Percentiles rank a stretch among this genome's conserved stretches.
phyloP scores from a whole-genome alignment of 2,329 filamentous ascomycete genomes.

The Paecilomyces fulvus region DNA sequence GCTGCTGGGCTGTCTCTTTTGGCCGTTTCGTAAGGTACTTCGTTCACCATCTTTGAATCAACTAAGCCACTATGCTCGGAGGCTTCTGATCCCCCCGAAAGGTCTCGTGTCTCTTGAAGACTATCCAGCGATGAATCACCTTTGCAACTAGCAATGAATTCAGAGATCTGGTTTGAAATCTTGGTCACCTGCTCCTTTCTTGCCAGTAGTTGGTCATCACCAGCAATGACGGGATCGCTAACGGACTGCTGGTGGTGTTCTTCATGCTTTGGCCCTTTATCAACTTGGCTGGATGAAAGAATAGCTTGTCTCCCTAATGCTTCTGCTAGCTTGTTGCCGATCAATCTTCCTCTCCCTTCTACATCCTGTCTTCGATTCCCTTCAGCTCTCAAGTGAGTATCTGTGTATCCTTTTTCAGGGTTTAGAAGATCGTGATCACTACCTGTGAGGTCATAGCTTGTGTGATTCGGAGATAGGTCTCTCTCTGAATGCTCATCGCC shows the following conservation, averaged over 20 bases:
- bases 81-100: neutral
- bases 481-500: neutral
- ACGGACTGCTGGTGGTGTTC: neutral
- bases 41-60: neutral
- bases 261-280: neutral
- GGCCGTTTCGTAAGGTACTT: neutral
- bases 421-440: neutral
- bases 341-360: neutral
- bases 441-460: neutral
- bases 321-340: neutral
- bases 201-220: neutral
- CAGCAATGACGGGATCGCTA: neutral
- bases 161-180: conserved; percentile 9
- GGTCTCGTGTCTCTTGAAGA: neutral
- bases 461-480: neutral
- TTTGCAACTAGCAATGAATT: conserved; percentile 8
- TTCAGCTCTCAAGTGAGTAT: neutral
- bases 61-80: neutral
- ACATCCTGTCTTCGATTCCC: neutral
- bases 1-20: neutral
- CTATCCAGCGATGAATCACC: neutral
- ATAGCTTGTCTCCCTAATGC: neutral
- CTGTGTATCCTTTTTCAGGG: neutral
- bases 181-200: conserved; percentile 3
- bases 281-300: neutral